phyloP scores from a whole-genome alignment of 257 asterid species.

The Solanum clarkiae region DNA sequence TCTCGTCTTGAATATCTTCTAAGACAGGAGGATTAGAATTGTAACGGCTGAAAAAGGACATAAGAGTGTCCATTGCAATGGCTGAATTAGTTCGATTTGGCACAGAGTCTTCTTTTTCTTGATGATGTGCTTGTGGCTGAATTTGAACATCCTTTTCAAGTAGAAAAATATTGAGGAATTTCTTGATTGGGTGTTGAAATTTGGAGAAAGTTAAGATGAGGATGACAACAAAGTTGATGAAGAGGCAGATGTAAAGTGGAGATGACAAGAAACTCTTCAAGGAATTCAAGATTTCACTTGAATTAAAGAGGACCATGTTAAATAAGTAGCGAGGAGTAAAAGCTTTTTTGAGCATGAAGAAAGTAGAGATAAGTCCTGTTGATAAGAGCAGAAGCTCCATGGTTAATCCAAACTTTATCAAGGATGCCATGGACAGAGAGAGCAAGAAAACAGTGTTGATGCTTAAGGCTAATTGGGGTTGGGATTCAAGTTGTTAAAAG shows the following conservation, averaged over 20 bases:
- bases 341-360: conserved; percentile 22
- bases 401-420: conserved; percentile 18
- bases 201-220: conserved; percentile 33
- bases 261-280: conserved; percentile 27
- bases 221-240: conserved; percentile 32
- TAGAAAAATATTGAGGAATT: neutral
- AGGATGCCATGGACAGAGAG: conserved; percentile 12
- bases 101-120: neutral
- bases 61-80: neutral
- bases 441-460: neutral
- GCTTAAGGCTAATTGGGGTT: neutral
- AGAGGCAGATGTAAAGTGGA: conserved; percentile 22
- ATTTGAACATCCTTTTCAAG: neutral
- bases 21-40: neutral
- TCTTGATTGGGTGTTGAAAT: conserved; percentile 7
- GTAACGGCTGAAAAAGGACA: neutral
- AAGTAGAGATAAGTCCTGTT: conserved; percentile 23
- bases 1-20: neutral
- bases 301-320: conserved; percentile 11
- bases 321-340: conserved; percentile 4
- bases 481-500: neutral
- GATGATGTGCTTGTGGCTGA: neutral
- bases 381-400: conserved; percentile 37
- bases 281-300: conserved; percentile 14
- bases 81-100: neutral